Conservation (phyloP, 2,329 filamentous ascomycete species). For the Alternaria arbusti region DNA sequence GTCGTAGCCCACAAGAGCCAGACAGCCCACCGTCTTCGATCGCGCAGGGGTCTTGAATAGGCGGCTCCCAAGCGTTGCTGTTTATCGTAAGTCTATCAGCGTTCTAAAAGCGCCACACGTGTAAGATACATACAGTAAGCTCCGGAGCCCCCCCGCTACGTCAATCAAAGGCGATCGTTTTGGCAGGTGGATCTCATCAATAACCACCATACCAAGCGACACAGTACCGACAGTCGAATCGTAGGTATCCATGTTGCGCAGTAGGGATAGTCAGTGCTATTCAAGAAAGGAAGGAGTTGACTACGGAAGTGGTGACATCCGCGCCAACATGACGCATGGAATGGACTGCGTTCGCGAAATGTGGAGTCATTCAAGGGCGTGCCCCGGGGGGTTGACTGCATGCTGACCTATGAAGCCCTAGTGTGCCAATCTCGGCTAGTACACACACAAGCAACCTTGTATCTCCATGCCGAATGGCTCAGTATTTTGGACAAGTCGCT, state of each 20-base stretch:
- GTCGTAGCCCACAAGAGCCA: not conserved
- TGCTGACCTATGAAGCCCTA: not conserved
- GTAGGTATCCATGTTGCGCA: not conserved
- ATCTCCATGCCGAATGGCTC: not conserved
- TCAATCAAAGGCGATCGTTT: not conserved
- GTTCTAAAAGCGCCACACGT: not conserved
- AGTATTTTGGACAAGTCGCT: not conserved
- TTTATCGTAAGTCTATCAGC: not conserved
- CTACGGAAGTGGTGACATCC: not conserved
- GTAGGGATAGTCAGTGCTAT: not conserved
- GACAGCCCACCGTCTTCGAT: not conserved
- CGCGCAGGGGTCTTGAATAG: not conserved
- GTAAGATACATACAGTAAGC: not conserved
- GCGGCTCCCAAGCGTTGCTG: not conserved
- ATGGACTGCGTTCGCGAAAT: not conserved
- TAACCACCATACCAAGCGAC: not conserved
- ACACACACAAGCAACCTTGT: not conserved
- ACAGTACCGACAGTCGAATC: not conserved
- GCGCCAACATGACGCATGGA: not conserved
- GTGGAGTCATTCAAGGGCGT: not conserved
- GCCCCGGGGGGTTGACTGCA: not conserved
- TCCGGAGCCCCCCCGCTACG: not conserved
- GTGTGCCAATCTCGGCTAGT: not conserved
- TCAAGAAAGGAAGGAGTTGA: not conserved
- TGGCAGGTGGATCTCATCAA: not conserved